Conservation (phyloP, 345 rosid species). For the Xanthoceras sorbifolium region DNA sequence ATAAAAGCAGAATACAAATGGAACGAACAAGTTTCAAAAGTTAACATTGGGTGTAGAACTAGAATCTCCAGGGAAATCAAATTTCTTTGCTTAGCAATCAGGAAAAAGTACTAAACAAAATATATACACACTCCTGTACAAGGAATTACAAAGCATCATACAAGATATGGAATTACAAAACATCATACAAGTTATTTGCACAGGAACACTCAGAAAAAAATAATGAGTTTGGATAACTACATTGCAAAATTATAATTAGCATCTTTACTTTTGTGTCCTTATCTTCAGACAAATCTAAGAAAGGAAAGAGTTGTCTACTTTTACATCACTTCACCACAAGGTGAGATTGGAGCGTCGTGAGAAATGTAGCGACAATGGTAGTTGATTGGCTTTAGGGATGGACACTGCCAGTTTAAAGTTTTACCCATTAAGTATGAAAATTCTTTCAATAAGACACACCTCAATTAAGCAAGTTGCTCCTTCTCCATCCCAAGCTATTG, state of each 20-base stretch:
- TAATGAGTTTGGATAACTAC: not conserved
- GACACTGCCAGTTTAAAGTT: not conserved
- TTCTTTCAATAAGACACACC: conserved; percentile 41
- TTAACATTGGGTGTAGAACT: not conserved
- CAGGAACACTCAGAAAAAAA: not conserved
- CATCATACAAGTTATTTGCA: not conserved
- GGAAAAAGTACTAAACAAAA: not conserved
- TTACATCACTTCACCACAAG: not conserved
- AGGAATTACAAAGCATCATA: not conserved
- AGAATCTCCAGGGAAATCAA: not conserved
- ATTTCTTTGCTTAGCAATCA: not conserved
- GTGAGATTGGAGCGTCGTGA: not conserved
- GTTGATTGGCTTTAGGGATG: not conserved
- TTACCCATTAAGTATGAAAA: not conserved
- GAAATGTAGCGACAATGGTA: not conserved
- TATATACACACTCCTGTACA: not conserved
- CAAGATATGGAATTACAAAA: not conserved
- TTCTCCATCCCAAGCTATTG: conserved; percentile 99
- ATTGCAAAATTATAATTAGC: not conserved
- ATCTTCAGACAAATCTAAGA: not conserved
- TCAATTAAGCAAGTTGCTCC: conserved; percentile 97
- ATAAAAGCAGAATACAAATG: not conserved
- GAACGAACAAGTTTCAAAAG: not conserved
- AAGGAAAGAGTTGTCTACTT: not conserved
- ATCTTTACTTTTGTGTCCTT: not conserved